Percentiles rank a stretch among this genome's conserved stretches.
phyloP scores from a whole-genome alignment of 2,329 filamentous ascomycete species.

The Pseudogymnoascus sp. region DNA sequence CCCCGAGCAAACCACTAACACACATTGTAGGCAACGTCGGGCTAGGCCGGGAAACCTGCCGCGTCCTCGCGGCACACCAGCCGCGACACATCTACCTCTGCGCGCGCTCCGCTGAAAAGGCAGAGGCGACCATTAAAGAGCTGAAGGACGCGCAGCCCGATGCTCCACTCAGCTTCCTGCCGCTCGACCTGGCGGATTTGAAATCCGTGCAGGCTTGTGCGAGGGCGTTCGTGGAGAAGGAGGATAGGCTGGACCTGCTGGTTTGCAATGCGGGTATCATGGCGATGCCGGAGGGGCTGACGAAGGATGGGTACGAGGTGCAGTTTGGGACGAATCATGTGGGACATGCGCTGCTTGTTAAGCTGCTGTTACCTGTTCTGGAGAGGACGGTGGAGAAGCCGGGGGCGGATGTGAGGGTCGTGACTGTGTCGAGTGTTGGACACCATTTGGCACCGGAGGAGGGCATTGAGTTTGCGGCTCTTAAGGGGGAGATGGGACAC shows the following conservation, averaged over 20 bases:
- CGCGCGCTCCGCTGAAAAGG: slow-evolving; percentile 29
- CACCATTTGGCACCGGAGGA: slow-evolving; percentile 10
- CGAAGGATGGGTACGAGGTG: slow-evolving; percentile 25
- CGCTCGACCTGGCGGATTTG: slow-evolving; percentile 21
- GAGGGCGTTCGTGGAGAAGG: slow-evolving; percentile 26
- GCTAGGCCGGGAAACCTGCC: slow-evolving; percentile 35
- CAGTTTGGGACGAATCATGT: slow-evolving; percentile 20
- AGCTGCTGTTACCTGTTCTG: slow-evolving; percentile 12
- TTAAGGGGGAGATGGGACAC: slow-evolving; percentile 14
- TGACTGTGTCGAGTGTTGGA: slow-evolving; percentile 18
- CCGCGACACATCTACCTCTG: slow-evolving; percentile 31
- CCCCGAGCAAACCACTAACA: neutral
- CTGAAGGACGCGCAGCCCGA: slow-evolving; percentile 10
- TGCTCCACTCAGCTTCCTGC: slow-evolving; percentile 14
- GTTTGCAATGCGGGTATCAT: slow-evolving; percentile 29
- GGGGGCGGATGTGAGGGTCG: slow-evolving; percentile 9
- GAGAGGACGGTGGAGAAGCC: slow-evolving; percentile 13
- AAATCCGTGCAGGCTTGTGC: slow-evolving; percentile 34
- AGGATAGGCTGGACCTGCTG: slow-evolving; percentile 31
- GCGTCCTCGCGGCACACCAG: slow-evolving; percentile 33
- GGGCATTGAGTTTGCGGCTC: slow-evolving; percentile 24
- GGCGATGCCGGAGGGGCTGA: slow-evolving; percentile 18
- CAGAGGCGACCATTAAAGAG: slow-evolving; percentile 21
- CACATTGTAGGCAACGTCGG: slow-evolving; percentile 34
- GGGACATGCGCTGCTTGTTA: slow-evolving; percentile 14